Evolutionary conservation across 345 rosid genomes (phyloP), one percentile per base, ranked within the genome.

Genomic region (Eucalyptus sp.): DNA sequence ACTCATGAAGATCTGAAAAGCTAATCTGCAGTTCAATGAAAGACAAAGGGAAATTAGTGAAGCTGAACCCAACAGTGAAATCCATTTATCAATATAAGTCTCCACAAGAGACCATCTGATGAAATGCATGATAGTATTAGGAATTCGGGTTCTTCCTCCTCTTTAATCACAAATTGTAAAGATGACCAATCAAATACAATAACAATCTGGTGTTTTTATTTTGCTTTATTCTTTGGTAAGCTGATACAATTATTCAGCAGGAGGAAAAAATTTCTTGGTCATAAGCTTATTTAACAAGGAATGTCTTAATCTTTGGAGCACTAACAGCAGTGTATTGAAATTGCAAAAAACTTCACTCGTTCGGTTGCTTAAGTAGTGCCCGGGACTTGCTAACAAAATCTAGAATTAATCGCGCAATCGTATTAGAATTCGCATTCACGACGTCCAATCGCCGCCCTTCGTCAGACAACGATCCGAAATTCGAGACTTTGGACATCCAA

Each of bases 1-100:
- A 95, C 91, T 95, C 99, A 97, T 98, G 95, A 97, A 98, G 96
- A 92, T 91, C 92, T 92, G 87, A 89, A 89, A 88, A 89, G 91
- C 94, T 89, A 92, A 93, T 93, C 99, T 98, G 97, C 76, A 33
- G 5, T 2, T 27, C 33, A 88, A 50, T 13, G 37, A 86, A 13
- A 6, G 48, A 41, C 31, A 20, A 51, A 18, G 29, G 87, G 64
- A 51, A 15, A 18, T 86, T 37, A 86, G 5, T 13, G 49, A 44
- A 46, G 33, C 54, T 49, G n/a, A 85, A 49, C 56, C 41, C 41
- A 37, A 41, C 44, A 76, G 6, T 7, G 8, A 41, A 76, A 76
- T 76, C 43, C 29, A 10, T 37, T 22, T 37, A 41, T 37, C 41
- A 6, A 24, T 37, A 41, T 37, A 76, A 37, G 83, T 76, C 83